Evolutionary conservation across 768 basidiomycete species (phyloP), one percentile per base, ranked within the genome.

Genomic region (Lactarius tabidus): DNA sequence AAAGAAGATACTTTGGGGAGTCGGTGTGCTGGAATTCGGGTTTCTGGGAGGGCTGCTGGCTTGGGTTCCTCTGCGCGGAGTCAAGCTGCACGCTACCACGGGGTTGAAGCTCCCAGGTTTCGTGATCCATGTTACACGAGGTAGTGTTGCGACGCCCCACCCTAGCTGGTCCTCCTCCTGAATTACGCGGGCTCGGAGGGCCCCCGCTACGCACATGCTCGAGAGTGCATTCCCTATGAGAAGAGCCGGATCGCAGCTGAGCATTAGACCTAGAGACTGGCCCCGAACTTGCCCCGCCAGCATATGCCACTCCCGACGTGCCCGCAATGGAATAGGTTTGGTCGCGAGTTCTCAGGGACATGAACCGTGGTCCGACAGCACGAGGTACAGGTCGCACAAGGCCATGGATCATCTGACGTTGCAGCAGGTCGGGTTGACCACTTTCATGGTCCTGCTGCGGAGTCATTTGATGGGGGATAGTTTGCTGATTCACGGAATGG

Each of bases 51-150:
- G 65, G 65, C 33, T 51, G 65, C 60, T 53, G 56, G n/a, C 26
- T 8, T 29, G 65, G 57, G 39, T 58, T 41, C 60, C 12, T 15
- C 5, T 57, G 38, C 7, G 67, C 41, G 14, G 9, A 7, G 38
- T 70, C 69, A 26, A 60, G 63, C 57, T 65, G 65, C 33, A 70
- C 10, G 51, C 67, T 70, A n/a, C 67, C 61, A 1, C 67, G 66
- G n/a, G 66, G 68, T n/a, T 39, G 56, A 8, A 54, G 38, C 29
- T 68, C 69, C 61, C 62, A 64, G 8, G 58, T 26, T 29, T 66
- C 65, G 33, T 60, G 65, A 6, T 61, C 63, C 23, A 62, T 60
- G 39, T 67, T 58, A 60, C 62, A 59, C 23, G 36, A 26, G 48
- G 23, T 20, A 5, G 68, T 61, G 36, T 69, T 66, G 23, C 68